Conservation (phyloP, 306 rosid genomes). For the Casuarina glauca region DNA sequence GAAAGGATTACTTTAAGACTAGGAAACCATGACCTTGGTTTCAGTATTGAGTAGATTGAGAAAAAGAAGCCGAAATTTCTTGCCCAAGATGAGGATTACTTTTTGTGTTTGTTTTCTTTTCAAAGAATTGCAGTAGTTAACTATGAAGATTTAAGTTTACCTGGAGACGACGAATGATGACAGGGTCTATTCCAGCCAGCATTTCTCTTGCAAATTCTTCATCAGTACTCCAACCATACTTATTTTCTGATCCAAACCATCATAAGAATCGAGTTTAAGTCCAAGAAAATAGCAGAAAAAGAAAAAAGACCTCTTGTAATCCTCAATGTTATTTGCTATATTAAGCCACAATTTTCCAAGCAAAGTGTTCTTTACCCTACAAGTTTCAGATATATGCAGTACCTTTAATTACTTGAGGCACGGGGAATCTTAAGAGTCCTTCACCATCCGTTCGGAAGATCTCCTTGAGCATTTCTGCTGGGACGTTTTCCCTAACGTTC, state of each 20-base stretch:
- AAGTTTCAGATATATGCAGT: neutral
- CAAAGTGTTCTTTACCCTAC: neutral
- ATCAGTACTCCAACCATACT: constrained; percentile 72
- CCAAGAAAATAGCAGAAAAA: neutral
- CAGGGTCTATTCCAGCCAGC: constrained; percentile 78
- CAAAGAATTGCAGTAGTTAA: neutral
- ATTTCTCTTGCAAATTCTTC: constrained; percentile 78
- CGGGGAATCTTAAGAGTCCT: constrained; percentile 47
- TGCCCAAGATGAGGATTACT: neutral
- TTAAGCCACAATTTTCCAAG: neutral
- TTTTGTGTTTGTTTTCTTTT: neutral
- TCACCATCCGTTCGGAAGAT: constrained; percentile 67
- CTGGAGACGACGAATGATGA: constrained; percentile 35
- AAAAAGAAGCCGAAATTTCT: neutral
- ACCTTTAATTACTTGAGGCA: constrained; percentile 75
- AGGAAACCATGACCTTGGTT: constrained; percentile 3
- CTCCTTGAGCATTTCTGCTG: constrained; percentile 57
- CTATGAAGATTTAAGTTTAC: constrained; percentile 26
- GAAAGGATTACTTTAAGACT: neutral
- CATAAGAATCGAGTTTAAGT: neutral
- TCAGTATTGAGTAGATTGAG: neutral
- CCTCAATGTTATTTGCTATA: neutral
- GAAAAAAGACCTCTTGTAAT: neutral
- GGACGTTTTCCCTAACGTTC: constrained; percentile 38
- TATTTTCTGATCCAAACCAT: constrained; percentile 42